These are phyloP conservation scores for Erodium texanum DNA, from an alignment of 441 rosid species.

Conservation along the genomic window DNA sequence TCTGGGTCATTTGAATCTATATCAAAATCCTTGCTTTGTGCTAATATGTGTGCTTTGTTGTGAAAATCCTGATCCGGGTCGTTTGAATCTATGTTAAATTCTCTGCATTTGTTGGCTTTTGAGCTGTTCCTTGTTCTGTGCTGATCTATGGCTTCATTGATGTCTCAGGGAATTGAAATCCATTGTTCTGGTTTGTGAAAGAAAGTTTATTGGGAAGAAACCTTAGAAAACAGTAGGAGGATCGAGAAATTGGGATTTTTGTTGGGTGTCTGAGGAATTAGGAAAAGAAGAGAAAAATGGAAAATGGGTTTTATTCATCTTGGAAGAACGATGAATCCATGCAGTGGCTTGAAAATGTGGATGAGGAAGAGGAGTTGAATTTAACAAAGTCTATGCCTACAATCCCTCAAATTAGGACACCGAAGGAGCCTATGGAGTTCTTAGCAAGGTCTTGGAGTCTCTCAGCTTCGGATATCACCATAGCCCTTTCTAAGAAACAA, in stretches of 20 bases:
- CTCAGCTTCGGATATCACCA: constrained; percentile 81
- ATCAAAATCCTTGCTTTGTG: too few species aligned
- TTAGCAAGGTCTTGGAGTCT: constrained; percentile 87
- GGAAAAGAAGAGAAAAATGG: constrained; percentile 25
- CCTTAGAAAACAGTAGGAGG: background rate
- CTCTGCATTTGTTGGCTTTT: background rate
- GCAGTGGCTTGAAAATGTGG: constrained; percentile 39
- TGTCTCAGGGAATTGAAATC: constrained; percentile 6
- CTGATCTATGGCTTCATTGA: background rate
- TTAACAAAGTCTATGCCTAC: constrained; percentile 32
- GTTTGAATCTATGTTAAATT: too few species aligned
- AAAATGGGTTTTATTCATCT: constrained; percentile 24
- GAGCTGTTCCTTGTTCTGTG: too few species aligned
- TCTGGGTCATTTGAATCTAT: too few species aligned
- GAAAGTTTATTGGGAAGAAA: too few species aligned
- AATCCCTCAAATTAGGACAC: constrained; percentile 69
- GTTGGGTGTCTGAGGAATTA: too few species aligned
- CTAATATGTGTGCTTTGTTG: too few species aligned
- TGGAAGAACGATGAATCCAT: constrained; percentile 34
- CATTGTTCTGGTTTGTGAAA: background rate
- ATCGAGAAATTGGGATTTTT: background rate
- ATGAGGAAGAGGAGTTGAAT: constrained; percentile 43
- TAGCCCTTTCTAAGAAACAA: constrained; percentile 75
- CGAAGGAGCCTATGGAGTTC: constrained; percentile 87
- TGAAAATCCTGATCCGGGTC: too few species aligned